Percentiles rank a stretch among this genome's conserved stretches.
Evolutionary conservation across 768 basidiomycete genomes (phyloP).

Genomic region (Strobilomyces confusus): DNA sequence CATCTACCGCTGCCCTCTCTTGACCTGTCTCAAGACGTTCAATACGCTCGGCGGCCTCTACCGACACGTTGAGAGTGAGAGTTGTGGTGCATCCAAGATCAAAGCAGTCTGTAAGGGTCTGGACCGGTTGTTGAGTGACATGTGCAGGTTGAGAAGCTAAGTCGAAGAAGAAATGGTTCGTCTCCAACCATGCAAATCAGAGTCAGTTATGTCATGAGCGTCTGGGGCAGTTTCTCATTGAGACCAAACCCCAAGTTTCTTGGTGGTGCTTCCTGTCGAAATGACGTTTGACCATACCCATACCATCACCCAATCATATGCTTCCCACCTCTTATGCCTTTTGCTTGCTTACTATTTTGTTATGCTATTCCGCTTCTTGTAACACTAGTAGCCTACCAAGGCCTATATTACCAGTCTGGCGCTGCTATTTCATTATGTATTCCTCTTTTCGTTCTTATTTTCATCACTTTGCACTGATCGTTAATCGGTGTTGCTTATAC

Average conservation of each 20-base stretch:
- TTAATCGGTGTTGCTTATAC: no score
- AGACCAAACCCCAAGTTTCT: neutral
- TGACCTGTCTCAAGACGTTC: slow-evolving; percentile 42
- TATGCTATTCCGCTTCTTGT: no score
- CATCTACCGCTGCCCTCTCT: slow-evolving; percentile 52
- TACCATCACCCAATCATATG: no score
- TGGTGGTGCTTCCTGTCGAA: no score
- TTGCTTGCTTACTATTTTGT: no score
- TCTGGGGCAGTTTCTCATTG: slow-evolving; percentile 25
- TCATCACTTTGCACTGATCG: no score
- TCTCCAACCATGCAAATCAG: slow-evolving; percentile 12
- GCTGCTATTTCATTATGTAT: no score
- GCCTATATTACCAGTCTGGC: no score
- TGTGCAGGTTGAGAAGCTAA: slow-evolving; percentile 13
- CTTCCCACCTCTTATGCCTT: no score
- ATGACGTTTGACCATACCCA: no score
- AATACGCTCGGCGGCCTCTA: slow-evolving; percentile 48
- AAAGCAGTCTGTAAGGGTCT: slow-evolving; percentile 22
- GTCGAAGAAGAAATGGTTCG: slow-evolving; percentile 6
- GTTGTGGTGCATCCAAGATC: slow-evolving; percentile 53
- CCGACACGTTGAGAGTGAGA: slow-evolving; percentile 63
- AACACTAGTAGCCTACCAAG: no score
- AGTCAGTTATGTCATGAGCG: slow-evolving; percentile 20
- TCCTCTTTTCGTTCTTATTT: no score
- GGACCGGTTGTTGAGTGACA: slow-evolving; percentile 28